phyloP scores from a whole-genome alignment of 345 rosid genomes.

The Hypericum perforatum region DNA sequence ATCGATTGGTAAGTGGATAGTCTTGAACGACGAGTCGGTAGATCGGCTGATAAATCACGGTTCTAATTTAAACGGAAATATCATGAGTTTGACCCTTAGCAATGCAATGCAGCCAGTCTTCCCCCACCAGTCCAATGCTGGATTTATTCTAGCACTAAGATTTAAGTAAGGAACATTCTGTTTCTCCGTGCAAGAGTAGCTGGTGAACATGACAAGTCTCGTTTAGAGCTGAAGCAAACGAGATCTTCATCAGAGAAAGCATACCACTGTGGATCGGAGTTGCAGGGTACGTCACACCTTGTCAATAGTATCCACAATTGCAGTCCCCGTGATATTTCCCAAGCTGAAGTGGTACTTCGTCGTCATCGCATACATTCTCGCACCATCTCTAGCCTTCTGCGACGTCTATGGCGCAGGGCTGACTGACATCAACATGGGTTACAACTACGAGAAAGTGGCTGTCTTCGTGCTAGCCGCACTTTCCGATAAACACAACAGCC shows the following conservation, averaged over 20 bases:
- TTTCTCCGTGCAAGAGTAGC: constrained; percentile 1
- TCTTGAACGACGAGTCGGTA: too few relatives aligned
- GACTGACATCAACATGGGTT: constrained; percentile 94
- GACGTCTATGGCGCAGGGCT: constrained; percentile 94
- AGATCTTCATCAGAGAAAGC: constrained; percentile 52
- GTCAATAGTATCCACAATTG: constrained; percentile 46
- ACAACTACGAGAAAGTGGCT: constrained; percentile 92
- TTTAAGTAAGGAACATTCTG: background rate
- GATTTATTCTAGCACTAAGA: too few relatives aligned
- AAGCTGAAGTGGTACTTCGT: constrained; percentile 88
- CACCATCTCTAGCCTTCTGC: constrained; percentile 86
- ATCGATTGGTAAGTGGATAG: too few relatives aligned
- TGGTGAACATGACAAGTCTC: constrained; percentile 18
- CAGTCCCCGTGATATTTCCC: constrained; percentile 73
- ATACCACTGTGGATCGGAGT: constrained; percentile 74
- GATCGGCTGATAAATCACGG: too few relatives aligned
- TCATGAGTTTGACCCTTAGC: too few relatives aligned
- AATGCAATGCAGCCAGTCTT: too few relatives aligned
- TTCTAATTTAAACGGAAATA: too few relatives aligned
- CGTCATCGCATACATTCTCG: constrained; percentile 61
- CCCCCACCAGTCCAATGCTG: too few relatives aligned
- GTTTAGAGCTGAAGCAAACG: constrained; percentile 38
- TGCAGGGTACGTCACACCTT: constrained; percentile 45
- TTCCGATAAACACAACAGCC: constrained; percentile 65
- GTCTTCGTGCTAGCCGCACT: constrained; percentile 68